Evolutionary conservation across 805 yeast species (phyloP).

Genomic region (Zygosaccharomyces bisporus): DNA sequence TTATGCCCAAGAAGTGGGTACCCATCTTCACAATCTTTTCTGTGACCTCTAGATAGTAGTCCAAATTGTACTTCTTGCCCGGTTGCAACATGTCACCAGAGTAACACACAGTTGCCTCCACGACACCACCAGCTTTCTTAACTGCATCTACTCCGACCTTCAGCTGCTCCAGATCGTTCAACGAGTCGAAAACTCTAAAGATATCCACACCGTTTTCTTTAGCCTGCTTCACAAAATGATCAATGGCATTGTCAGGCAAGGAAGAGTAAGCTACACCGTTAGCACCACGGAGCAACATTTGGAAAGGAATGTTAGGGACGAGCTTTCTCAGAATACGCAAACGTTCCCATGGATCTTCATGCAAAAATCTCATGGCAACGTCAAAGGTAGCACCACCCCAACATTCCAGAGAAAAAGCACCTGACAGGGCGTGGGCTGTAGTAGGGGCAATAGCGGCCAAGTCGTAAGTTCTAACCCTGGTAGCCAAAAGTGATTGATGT

Average conservation of each 20-base stretch:
- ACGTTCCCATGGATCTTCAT: slow-evolving; percentile 99
- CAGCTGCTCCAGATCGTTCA: slow-evolving; percentile 93
- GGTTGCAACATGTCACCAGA: slow-evolving; percentile 97
- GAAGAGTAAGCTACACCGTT: slow-evolving; percentile 99
- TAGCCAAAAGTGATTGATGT: slow-evolving; percentile 94
- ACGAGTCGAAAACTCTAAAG: slow-evolving; percentile 96
- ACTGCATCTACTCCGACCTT: slow-evolving; percentile 98
- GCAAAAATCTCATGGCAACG: slow-evolving; percentile 95
- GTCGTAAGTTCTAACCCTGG: slow-evolving; percentile 94
- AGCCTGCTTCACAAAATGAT: slow-evolving; percentile 93
- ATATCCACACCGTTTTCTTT: slow-evolving; percentile 95
- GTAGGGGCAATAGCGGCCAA: slow-evolving; percentile 87
- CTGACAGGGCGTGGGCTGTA: slow-evolving; percentile 83
- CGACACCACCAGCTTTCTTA: slow-evolving; percentile 97
- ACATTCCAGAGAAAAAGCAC: slow-evolving; percentile 95
- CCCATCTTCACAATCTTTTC: slow-evolving; percentile 88
- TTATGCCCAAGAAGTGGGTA: slow-evolving; percentile 94
- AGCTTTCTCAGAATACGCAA: slow-evolving; percentile 78
- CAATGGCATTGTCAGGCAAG: slow-evolving; percentile 97
- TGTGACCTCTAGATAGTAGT: slow-evolving; percentile 77
- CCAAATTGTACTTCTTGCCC: slow-evolving; percentile 93
- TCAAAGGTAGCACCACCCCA: slow-evolving; percentile 99
- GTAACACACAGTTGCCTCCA: slow-evolving; percentile 97
- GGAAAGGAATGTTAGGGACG: slow-evolving; percentile 98
- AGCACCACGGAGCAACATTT: slow-evolving; percentile 98